These are phyloP conservation scores for Nasturtium officinale DNA, from an alignment of 345 rosid species.

Conservation along the genomic window DNA sequence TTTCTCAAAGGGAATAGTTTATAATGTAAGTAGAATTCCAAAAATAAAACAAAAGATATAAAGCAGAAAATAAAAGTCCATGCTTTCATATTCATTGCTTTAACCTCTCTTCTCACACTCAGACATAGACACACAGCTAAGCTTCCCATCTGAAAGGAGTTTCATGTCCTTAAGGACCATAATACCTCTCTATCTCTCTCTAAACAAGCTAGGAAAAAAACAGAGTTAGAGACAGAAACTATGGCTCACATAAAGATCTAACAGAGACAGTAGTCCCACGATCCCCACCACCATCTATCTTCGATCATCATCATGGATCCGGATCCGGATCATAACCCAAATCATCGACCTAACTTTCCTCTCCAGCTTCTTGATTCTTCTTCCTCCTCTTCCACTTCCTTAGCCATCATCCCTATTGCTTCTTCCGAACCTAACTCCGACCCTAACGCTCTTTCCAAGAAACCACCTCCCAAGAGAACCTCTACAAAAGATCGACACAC, in stretches of 20 bases:
- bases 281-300: slow-evolving; percentile 53
- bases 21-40: slow-evolving; percentile 40
- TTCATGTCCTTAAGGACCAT: slow-evolving; percentile 47
- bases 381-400: slow-evolving; percentile 46
- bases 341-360: slow-evolving; percentile 72
- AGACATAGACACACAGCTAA: slow-evolving; percentile 46
- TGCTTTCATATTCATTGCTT: slow-evolving; percentile 70
- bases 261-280: slow-evolving; percentile 52
- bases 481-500: slow-evolving; percentile 91
- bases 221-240: slow-evolving; percentile 29
- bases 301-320: slow-evolving; percentile 64
- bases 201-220: slow-evolving; percentile 24
- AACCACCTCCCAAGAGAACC: slow-evolving; percentile 68
- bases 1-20: slow-evolving; percentile 37
- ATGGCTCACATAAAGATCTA: slow-evolving; percentile 45
- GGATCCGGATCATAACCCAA: slow-evolving; percentile 51
- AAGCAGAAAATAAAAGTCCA: slow-evolving; percentile 41
- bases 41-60: slow-evolving; percentile 39
- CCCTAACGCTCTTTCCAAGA: slow-evolving; percentile 41
- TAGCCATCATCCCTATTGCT: slow-evolving; percentile 37
- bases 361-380: slow-evolving; percentile 71
- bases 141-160: slow-evolving; percentile 59
- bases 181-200: slow-evolving; percentile 36
- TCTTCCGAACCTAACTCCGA: slow-evolving; percentile 42
- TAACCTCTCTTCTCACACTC: slow-evolving; percentile 43